Evolutionary conservation across 163 green algal genomes (phyloP), one percentile per base, ranked within the genome.

Genomic region (Smithsoniella earleae): DNA sequence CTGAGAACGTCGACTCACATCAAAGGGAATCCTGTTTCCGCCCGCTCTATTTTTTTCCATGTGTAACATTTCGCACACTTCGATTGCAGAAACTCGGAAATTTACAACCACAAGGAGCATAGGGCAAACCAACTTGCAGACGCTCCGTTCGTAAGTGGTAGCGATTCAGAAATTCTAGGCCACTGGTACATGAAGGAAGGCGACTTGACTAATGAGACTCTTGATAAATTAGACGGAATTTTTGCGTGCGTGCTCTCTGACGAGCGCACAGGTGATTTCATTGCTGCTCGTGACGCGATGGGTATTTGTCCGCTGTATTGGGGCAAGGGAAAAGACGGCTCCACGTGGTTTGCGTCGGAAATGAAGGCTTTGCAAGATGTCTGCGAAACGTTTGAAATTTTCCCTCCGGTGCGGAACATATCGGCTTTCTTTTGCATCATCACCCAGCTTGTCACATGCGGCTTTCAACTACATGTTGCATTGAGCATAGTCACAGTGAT

Each of bases 301-400:
- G 93, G 93, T 73, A 91, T 98, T 65, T 94, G 88, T 75, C 86
- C 87, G 45, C 75, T 98, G 73, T 98, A 98, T 84, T 95, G 95
- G 77, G 93, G 92, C 44, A 88, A 80, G 73, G 90, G 84, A 43
- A 55, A 78, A 2, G 89, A 97, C 65, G 93, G 93, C 58, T 82
- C 75, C 38, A 77, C 90, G 1, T 98, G 91, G 91, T 87, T 95
- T 62, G 80, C 89, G n/a, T 88, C 75, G 45, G 92, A 98, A 79
- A 96, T 98, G 88, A 98, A 98, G 86, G 88, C 87, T 30, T 77
- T 97, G 62, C 88, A 95, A 83, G 75, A 82, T 36, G 65, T 81
- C 36, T 90, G 85, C 77, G 75, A 82, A 22, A 73, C 44, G 3
- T 86, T 92, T 73, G 78, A 89, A 31, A 82, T 84, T 55, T 95